These are phyloP conservation scores for Castanea sativa DNA, from an alignment of 306 rosid genomes.

Conservation along the genomic window DNA sequence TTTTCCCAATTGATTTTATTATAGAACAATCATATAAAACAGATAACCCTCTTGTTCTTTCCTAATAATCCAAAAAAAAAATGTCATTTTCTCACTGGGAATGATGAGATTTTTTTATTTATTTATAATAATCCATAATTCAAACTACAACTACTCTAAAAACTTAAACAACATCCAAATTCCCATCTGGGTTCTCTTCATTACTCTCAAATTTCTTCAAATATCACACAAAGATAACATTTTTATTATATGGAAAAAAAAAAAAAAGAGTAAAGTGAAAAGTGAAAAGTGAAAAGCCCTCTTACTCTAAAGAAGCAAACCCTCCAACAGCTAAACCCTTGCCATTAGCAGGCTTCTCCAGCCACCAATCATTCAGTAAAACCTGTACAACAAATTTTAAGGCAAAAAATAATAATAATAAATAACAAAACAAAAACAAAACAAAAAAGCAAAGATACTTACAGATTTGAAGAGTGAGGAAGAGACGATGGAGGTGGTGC, in stretches of 20 bases:
- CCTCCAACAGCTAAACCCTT: slow-evolving; percentile 45
- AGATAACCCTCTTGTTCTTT: too few relatives aligned
- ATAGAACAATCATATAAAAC: not conserved
- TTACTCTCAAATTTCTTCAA: not conserved
- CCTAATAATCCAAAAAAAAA: too few relatives aligned
- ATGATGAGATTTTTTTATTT: too few relatives aligned
- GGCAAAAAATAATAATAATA: not conserved
- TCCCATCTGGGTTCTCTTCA: not conserved
- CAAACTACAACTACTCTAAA: not conserved
- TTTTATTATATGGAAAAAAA: not conserved
- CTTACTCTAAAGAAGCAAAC: slow-evolving; percentile 29
- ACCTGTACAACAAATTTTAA: slow-evolving; percentile 12
- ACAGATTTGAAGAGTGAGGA: slow-evolving; percentile 29
- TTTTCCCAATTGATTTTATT: too few relatives aligned
- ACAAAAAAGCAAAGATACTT: not conserved
- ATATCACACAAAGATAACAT: not conserved
- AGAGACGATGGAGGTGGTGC: slow-evolving; percentile 3
- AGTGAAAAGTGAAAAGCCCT: not conserved
- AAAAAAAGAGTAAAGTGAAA: not conserved
- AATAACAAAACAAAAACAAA: not conserved
- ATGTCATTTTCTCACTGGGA: too few relatives aligned
- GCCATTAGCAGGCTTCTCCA: slow-evolving; percentile 19
- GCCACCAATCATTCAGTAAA: slow-evolving; percentile 47
- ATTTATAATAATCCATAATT: not conserved
- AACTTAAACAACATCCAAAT: not conserved